Percentiles rank a stretch among this genome's conserved stretches.
These are phyloP conservation scores for Annona squamosa DNA, from an alignment of 164 flowering plant genomes.

Conservation along the genomic window DNA sequence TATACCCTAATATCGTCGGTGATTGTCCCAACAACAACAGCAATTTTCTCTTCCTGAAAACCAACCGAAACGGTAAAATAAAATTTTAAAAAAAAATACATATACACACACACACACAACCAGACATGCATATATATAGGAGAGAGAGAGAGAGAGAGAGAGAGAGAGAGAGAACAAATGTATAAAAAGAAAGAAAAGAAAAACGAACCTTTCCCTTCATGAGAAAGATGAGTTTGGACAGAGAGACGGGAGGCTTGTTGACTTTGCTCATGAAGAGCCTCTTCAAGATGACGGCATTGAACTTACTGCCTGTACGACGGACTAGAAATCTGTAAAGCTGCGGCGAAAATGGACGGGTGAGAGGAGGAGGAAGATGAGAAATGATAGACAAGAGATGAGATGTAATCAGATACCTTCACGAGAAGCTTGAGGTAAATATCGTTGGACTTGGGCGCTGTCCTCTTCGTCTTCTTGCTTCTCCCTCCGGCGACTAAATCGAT, in stretches of 20 bases:
- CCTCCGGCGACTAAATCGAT: constrained; percentile 58
- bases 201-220: constrained; percentile 46
- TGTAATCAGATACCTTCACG: constrained; percentile 36
- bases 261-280: constrained; percentile 60
- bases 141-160: not conserved
- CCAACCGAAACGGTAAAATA: not conserved
- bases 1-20: constrained; percentile 49
- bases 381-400: not conserved
- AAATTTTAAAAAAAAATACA: not conserved
- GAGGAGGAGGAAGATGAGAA: not conserved
- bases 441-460: constrained; percentile 49
- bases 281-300: constrained; percentile 57
- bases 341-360: not conserved
- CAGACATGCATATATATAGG: not conserved
- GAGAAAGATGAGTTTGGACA: constrained; percentile 38
- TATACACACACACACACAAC: not conserved
- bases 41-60: constrained; percentile 45
- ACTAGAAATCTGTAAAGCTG: constrained; percentile 59
- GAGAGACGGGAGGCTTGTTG: constrained; percentile 50
- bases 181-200: not conserved
- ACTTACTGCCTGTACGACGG: constrained; percentile 51
- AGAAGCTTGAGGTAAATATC: constrained; percentile 57
- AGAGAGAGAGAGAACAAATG: not conserved
- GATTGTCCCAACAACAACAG: constrained; percentile 47
- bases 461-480: constrained; percentile 46